Conservation (phyloP, 2,329 filamentous ascomycete genomes). For the Xylariaceae sp. region DNA sequence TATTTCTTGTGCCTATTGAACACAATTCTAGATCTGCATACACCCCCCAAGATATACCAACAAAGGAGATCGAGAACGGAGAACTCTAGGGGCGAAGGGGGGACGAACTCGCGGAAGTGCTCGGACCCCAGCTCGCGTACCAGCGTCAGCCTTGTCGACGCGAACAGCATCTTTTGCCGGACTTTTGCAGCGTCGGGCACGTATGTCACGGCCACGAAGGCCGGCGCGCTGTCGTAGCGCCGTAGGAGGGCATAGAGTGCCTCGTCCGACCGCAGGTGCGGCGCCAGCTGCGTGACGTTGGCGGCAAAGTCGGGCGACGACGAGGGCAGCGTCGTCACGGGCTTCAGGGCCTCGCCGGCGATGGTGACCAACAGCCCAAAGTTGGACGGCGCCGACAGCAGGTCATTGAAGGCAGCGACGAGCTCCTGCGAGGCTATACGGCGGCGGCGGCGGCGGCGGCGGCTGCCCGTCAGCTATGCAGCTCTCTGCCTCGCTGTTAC, state of each 20-base stretch:
- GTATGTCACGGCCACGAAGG: conserved; percentile 66
- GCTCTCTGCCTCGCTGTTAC: not conserved
- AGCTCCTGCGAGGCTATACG: conserved; percentile 67
- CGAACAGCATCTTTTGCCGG: conserved; percentile 81
- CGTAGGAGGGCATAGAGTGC: conserved; percentile 72
- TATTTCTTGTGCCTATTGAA: no score
- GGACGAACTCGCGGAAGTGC: conserved; percentile 69
- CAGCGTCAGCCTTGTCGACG: conserved; percentile 66
- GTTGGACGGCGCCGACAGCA: conserved; percentile 53
- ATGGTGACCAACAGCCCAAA: conserved; percentile 70
- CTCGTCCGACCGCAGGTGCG: conserved; percentile 57
- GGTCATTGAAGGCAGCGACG: conserved; percentile 60
- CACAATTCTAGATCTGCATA: no score
- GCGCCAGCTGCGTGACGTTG: conserved; percentile 55
- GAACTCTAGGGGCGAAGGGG: no score
- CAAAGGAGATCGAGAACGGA: no score
- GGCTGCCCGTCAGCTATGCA: not conserved
- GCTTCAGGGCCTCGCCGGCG: conserved; percentile 58
- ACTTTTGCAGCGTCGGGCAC: conserved; percentile 73
- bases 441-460: not conserved
- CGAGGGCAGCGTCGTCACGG: conserved; percentile 47
- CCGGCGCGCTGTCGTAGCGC: conserved; percentile 49
- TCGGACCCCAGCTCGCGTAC: conserved; percentile 71
- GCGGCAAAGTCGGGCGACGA: conserved; percentile 50
- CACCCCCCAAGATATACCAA: no score